A percentile compares a stretch with the other conserved stretches of the same genome.
phyloP scores from a whole-genome alignment of 371 early-diverging fungal genomes.

The Saksenaea oblongispora region DNA sequence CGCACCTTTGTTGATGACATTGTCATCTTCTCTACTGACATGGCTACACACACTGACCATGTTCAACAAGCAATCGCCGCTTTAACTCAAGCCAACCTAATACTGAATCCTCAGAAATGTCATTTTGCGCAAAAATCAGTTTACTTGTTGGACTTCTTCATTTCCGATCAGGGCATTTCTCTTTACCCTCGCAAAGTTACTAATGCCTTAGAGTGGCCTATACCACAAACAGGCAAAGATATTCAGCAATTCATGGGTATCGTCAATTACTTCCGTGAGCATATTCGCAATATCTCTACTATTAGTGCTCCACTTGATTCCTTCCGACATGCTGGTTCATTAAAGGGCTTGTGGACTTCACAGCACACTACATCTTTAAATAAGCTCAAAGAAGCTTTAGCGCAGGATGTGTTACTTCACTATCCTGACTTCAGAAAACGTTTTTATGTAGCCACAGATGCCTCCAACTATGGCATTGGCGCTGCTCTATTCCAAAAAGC shows the following conservation, averaged over 20 bases:
- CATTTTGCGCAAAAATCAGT: conserved; percentile 18
- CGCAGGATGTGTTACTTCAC: background rate
- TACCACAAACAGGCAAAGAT: conserved; percentile 16
- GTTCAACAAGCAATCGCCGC: conserved; percentile 8
- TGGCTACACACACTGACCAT: conserved; percentile 13
- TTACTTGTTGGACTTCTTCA: too few relatives aligned
- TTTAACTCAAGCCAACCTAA: conserved; percentile 17
- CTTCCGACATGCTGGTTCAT: conserved; percentile 15
- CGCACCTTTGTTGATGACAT: too few relatives aligned
- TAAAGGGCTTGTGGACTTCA: conserved; percentile 10
- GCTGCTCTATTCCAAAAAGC: conserved; percentile 29
- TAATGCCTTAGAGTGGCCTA: conserved; percentile 16
- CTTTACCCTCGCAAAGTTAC: too few relatives aligned
- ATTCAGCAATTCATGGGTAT: too few relatives aligned
- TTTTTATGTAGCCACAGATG: conserved; percentile 42
- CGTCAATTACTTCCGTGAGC: conserved; percentile 17
- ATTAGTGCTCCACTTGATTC: conserved; percentile 27
- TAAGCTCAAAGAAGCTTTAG: too few relatives aligned
- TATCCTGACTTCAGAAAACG: conserved; percentile 26
- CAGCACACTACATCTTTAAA: too few relatives aligned
- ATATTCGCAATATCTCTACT: conserved; percentile 15
- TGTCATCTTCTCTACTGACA: background rate
- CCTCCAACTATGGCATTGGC: conserved; percentile 40
- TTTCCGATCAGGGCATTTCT: too few relatives aligned
- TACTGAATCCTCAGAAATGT: conserved; percentile 26